Base-by-base conservation (phyloP, 176 grass and related monocot genomes). In the Tillandsia leiboldiana region DNA sequence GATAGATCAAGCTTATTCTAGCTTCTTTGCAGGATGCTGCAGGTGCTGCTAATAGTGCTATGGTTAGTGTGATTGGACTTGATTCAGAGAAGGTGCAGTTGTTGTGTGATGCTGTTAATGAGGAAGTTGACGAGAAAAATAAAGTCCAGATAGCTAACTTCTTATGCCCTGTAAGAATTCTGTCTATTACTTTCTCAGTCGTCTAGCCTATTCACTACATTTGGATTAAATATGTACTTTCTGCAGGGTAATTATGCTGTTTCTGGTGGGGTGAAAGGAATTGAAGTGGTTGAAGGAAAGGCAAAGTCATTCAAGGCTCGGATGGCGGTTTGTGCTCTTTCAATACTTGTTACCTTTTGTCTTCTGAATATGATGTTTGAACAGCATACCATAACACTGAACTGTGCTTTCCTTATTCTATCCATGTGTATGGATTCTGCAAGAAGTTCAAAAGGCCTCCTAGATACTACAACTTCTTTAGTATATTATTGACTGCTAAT, bases 301-400 rank as follows among this genome's bases (percentile, higher is more conserved):
- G 94, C 94, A 59, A 99, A 99, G 75, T 99, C 87, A 49, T 99
- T 99, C 28, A 99, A 99, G 75, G 94, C 94, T 68, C 88, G 87
- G 63, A 99, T 93, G 94, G 90, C 89, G 74, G 89, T 99, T 54
- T 82, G 94, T 93, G 49, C 7, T 26, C 53, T 62, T 75, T 48
- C 12, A 26, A 18, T 49, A 18, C 47, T 20, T 68, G 15, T 49
- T 2, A 58, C 49, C 24, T 17, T 77, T 2, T 51, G 13, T 47
- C 54, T 73, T 50, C 53, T 61, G 15, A 49, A 48, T 59, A 13
- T 8, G 12, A 9, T 17, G 54, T 59, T 59, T 1, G 2, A 59
- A 59, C 14, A 15, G 1, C 54, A 59, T 59, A 20, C 33, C 33
- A 42, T 42, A 59, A 8, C 54, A 59, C 54, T 59, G 8, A 59